Evolutionary conservation across 768 basidiomycete species (phyloP).

Genomic region (Albatrellus ellisii): DNA sequence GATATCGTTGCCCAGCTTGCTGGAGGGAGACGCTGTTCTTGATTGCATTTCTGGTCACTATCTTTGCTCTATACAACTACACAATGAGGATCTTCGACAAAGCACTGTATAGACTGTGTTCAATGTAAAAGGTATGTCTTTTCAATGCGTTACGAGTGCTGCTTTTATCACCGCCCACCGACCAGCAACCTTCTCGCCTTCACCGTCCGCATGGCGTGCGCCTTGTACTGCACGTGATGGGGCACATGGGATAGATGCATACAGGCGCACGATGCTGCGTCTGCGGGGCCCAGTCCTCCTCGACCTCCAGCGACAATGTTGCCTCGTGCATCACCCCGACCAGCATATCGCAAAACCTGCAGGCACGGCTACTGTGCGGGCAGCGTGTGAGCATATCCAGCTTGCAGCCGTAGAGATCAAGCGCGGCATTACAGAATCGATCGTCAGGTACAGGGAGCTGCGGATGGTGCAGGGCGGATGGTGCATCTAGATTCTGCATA

Average conservation of each 20-base stretch:
- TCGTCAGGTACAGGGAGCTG: neutral
- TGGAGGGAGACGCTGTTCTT: too few relatives aligned
- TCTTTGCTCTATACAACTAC: too few relatives aligned
- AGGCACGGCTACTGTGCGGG: conserved; percentile 19
- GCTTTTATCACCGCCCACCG: conserved; percentile 3
- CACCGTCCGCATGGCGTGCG: conserved; percentile 9
- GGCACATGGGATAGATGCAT: neutral
- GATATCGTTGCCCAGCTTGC: neutral
- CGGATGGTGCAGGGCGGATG: neutral
- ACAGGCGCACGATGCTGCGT: neutral
- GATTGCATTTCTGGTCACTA: too few relatives aligned
- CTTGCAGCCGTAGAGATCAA: conserved; percentile 24
- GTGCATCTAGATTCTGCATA: too few relatives aligned
- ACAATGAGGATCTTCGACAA: too few relatives aligned
- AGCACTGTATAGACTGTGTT: too few relatives aligned
- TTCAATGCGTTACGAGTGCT: neutral
- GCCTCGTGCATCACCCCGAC: conserved; percentile 5
- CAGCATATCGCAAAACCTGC: conserved; percentile 6
- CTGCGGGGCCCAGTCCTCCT: neutral
- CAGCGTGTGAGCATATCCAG: conserved; percentile 11
- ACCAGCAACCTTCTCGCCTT: conserved; percentile 15
- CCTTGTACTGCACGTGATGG: neutral
- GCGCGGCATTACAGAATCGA: conserved; percentile 50
- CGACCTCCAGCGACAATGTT: neutral
- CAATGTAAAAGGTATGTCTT: too few relatives aligned